phyloP scores from a whole-genome alignment of 805 yeast species.

The Metschnikowia noctiluminum region DNA sequence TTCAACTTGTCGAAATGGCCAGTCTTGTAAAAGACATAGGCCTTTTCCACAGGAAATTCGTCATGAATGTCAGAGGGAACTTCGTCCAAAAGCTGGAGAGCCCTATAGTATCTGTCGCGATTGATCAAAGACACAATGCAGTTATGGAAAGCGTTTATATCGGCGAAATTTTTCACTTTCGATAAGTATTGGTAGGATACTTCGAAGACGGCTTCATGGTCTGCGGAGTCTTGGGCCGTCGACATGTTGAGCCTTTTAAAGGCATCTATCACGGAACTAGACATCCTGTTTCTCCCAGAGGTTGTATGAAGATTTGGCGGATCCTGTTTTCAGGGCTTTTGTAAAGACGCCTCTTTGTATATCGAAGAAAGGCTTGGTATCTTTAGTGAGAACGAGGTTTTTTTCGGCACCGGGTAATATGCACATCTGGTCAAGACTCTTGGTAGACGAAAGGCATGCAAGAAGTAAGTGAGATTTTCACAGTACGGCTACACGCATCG shows the following conservation, averaged over 20 bases:
- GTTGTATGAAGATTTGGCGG: background rate
- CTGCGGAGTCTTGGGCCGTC: slow-evolving; percentile 21
- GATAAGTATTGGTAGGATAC: slow-evolving; percentile 41
- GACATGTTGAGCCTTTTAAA: slow-evolving; percentile 38
- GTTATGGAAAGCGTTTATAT: slow-evolving; percentile 32
- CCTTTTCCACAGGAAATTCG: slow-evolving; percentile 46
- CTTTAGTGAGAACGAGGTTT: slow-evolving; percentile 1
- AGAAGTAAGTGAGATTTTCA: no score
- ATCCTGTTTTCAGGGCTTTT: no score
- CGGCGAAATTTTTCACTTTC: slow-evolving; percentile 35
- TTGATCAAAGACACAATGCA: slow-evolving; percentile 60
- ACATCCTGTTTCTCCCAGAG: slow-evolving; percentile 22
- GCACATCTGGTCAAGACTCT: slow-evolving; percentile 3
- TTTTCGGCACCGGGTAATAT: slow-evolving; percentile 8
- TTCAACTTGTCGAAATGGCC: slow-evolving; percentile 38
- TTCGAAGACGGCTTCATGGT: slow-evolving; percentile 36
- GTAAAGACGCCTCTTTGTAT: no score
- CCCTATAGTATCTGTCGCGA: slow-evolving; percentile 52
- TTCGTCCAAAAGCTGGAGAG: slow-evolving; percentile 40
- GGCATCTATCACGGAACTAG: slow-evolving; percentile 39
- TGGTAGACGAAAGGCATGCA: no score
- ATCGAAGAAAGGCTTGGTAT: background rate
- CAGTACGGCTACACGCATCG: no score
- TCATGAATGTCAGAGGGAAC: slow-evolving; percentile 35
- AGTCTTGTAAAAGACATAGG: slow-evolving; percentile 58